Percentiles rank a stretch among this genome's conserved stretches.
phyloP scores from a whole-genome alignment of 1,284 basidiomycete species.

The Coniophora puteana region DNA sequence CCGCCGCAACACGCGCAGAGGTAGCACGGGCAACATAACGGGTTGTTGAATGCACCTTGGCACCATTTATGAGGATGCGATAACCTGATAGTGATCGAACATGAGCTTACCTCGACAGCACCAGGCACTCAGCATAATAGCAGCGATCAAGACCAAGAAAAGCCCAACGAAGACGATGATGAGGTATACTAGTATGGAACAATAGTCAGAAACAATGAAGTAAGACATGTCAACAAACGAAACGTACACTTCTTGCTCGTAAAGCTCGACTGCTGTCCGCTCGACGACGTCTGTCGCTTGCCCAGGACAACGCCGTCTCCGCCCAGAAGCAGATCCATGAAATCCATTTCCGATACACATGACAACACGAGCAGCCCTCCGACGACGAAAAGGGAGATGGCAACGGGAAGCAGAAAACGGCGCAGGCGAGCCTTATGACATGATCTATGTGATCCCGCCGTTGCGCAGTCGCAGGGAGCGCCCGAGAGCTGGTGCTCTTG shows the following conservation, averaged over 20 bases:
- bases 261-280: constrained; percentile 28
- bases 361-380: constrained; percentile 29
- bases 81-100: constrained; percentile 1
- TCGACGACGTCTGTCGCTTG: constrained; percentile 27
- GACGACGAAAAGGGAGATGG: constrained; percentile 27
- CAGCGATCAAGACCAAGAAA: constrained; percentile 45
- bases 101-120: constrained; percentile 54
- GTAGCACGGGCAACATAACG: constrained; percentile 61
- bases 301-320: constrained; percentile 20
- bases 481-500: constrained; percentile 18
- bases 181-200: constrained; percentile 39
- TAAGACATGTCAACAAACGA: not conserved
- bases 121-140: constrained; percentile 52
- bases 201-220: not conserved
- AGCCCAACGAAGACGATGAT: constrained; percentile 57
- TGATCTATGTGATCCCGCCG: constrained; percentile 21
- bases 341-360: constrained; percentile 24
- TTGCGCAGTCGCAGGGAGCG: constrained; percentile 18
- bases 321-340: constrained; percentile 17
- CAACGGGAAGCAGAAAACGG: constrained; percentile 30
- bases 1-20: constrained; percentile 64
- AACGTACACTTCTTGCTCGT: constrained; percentile 36
- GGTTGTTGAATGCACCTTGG: constrained; percentile 52
- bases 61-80: not conserved
- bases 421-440: constrained; percentile 36